Percentiles rank a stretch among this genome's conserved stretches.
These are phyloP conservation scores for Marchantia paleacea DNA, from an alignment of 225 moss, liverwort and hornwort species.

Conservation along the genomic window DNA sequence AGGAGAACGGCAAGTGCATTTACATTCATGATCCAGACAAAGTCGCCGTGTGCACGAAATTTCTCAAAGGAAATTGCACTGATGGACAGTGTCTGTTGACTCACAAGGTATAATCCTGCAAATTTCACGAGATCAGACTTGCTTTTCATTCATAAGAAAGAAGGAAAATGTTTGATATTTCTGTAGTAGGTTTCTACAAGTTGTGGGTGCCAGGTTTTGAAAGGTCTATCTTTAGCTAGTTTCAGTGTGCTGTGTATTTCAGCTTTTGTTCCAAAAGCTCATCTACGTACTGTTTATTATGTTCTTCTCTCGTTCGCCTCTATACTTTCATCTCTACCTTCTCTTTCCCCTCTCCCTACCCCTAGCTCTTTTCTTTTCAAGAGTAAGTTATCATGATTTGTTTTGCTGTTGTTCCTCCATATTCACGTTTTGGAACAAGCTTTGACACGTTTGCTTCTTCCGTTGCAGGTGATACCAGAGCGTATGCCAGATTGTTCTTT, in stretches of 20 bases:
- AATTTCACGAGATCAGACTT: background rate
- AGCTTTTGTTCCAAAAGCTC: background rate
- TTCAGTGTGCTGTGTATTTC: background rate
- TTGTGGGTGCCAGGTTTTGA: background rate
- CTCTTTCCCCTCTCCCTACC: background rate
- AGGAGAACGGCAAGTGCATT: conserved; percentile 83
- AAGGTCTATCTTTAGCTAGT: background rate
- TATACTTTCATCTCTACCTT: background rate
- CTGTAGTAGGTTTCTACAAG: background rate
- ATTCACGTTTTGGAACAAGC: background rate
- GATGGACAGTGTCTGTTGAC: conserved; percentile 76
- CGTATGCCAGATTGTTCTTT: conserved; percentile 95
- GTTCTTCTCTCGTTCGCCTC: background rate
- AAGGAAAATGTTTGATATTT: conserved; percentile 1
- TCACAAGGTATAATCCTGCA: conserved; percentile 61
- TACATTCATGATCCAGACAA: conserved; percentile 95
- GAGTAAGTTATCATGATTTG: background rate
- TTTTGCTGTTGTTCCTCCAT: background rate
- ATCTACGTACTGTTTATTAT: background rate
- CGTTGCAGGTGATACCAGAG: conserved; percentile 84
- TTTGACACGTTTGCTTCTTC: background rate
- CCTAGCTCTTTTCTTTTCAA: background rate
- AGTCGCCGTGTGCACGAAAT: conserved; percentile 92
- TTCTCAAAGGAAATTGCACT: conserved; percentile 81
- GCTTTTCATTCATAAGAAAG: background rate